A percentile compares a stretch with the other conserved stretches of the same genome.
Conservation (phyloP, 305 asterid genomes). For the Fraxinus sp. region DNA sequence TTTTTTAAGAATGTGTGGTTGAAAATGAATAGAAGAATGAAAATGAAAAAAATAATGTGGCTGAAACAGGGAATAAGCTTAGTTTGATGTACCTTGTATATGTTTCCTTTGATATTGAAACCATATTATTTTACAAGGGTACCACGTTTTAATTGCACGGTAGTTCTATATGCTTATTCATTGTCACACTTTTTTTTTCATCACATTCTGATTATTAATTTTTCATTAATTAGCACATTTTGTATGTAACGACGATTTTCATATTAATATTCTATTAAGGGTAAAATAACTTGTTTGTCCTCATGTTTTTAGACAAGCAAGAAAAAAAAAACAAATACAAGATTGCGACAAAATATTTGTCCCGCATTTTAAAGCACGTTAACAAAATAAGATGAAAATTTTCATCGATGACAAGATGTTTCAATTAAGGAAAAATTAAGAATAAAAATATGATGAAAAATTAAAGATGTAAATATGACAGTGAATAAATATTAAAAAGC, state of each 20-base stretch:
- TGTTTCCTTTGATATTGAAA: not conserved
- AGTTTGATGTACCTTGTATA: not conserved
- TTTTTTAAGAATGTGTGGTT: no score
- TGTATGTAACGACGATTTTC: not conserved
- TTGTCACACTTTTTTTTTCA: not conserved
- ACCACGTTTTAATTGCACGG: not conserved
- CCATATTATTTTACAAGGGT: not conserved
- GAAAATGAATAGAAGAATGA: no score
- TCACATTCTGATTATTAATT: not conserved
- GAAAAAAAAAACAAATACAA: not conserved
- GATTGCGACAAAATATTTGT: not conserved
- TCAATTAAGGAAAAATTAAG: not conserved
- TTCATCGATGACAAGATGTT: not conserved
- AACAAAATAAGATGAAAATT: not conserved
- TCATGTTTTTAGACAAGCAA: not conserved
- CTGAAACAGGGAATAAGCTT: not conserved
- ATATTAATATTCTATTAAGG: no score
- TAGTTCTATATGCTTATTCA: not conserved
- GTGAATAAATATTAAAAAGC: no score
- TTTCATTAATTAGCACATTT: not conserved
- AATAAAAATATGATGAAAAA: not conserved
- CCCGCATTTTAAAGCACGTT: not conserved
- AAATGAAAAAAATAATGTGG: no score
- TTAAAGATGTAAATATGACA: no score
- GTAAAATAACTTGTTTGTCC: not conserved